Conservation (phyloP, 2,329 filamentous ascomycete genomes). For the Verticillium zaregamsianum region DNA sequence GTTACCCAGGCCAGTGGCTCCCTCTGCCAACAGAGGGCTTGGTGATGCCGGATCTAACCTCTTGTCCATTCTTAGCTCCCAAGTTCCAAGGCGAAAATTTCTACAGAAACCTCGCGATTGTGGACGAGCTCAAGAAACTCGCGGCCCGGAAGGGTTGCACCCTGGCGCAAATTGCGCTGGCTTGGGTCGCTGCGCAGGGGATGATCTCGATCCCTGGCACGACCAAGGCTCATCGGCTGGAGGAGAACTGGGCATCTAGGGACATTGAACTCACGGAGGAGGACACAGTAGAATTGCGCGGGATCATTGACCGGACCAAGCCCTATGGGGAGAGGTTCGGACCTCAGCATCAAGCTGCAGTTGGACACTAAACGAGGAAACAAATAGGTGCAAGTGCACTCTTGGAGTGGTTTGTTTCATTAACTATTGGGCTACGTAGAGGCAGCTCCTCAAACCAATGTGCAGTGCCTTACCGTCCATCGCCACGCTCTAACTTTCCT, state of each 20-base stretch:
- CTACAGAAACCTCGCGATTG: slow-evolving; percentile 43
- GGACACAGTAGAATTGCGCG: slow-evolving; percentile 27
- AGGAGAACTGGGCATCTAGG: slow-evolving; percentile 48
- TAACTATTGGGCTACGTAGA: no score
- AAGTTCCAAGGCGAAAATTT: slow-evolving; percentile 48
- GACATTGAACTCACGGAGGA: slow-evolving; percentile 40
- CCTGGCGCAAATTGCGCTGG: slow-evolving; percentile 47
- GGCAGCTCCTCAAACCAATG: no score
- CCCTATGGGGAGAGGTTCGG: neutral
- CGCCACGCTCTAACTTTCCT: no score
- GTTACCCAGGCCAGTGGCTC: no score
- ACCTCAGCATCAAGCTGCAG: neutral
- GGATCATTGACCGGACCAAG: neutral
- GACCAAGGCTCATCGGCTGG: slow-evolving; percentile 49
- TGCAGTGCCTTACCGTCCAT: no score
- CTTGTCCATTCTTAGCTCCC: slow-evolving; percentile 24
- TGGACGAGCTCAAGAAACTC: slow-evolving; percentile 39
- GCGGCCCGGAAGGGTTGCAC: slow-evolving; percentile 46
- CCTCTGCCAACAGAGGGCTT: no score
- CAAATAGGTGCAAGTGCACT: no score
- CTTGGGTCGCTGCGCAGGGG: slow-evolving; percentile 51
- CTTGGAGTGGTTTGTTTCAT: no score
- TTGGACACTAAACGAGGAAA: neutral
- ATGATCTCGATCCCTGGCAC: slow-evolving; percentile 60
- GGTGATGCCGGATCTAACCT: neutral